These are phyloP conservation scores for Pholiota adiposa DNA, from an alignment of 1,284 basidiomycete genomes.

Conservation along the genomic window DNA sequence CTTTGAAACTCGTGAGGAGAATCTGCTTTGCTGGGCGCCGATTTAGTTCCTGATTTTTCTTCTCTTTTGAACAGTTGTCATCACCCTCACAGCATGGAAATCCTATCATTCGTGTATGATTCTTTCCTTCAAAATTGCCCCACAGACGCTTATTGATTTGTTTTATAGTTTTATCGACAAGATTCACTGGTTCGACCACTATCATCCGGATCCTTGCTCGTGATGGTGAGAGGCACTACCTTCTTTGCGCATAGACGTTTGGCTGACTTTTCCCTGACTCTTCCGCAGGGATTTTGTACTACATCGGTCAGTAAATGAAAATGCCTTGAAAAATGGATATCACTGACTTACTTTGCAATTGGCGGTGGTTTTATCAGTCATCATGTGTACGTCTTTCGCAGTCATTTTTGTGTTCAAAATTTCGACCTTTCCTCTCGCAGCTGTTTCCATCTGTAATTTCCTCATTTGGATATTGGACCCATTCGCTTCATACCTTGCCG, in stretches of 20 bases:
- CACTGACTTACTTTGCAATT: background rate
- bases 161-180: constrained; percentile 9
- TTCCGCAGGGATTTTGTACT: constrained; percentile 28
- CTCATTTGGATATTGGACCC: constrained; percentile 30
- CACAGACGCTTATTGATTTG: background rate
- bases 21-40: background rate
- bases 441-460: constrained; percentile 28
- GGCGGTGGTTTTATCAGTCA: constrained; percentile 22
- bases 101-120: constrained; percentile 21
- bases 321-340: background rate
- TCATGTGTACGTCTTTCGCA: constrained; percentile 23
- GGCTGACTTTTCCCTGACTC: background rate
- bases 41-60: background rate
- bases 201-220: constrained; percentile 24
- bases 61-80: constrained; percentile 21
- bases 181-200: constrained; percentile 12
- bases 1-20: constrained; percentile 27
- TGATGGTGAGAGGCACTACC: constrained; percentile 20
- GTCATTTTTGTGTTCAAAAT: background rate
- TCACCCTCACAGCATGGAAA: constrained; percentile 28
- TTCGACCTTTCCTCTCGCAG: constrained; percentile 10
- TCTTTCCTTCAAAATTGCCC: background rate
- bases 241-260: background rate
- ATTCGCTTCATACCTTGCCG: constrained; percentile 27
- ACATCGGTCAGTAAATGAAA: constrained; percentile 23